A percentile compares a stretch with the other conserved stretches of the same genome.
phyloP scores from a whole-genome alignment of 495 filamentous ascomycete genomes.

The Xylaria venustula region DNA sequence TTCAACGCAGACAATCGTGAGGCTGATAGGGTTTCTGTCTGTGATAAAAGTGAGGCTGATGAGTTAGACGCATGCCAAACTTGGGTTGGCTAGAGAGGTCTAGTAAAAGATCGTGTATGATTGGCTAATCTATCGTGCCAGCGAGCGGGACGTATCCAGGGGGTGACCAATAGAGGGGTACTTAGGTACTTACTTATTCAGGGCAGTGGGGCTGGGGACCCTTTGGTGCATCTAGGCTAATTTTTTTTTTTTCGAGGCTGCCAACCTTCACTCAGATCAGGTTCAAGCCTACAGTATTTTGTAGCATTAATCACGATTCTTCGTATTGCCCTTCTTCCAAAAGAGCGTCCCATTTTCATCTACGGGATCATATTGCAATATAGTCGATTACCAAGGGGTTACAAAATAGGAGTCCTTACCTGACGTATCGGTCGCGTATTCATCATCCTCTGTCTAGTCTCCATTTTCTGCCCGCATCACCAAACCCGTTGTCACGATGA shows the following conservation, averaged over 20 bases:
- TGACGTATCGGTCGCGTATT: background rate
- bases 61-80: background rate
- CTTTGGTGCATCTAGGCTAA: conserved; percentile 7
- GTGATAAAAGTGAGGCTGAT: background rate
- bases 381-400: no score
- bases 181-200: no score
- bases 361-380: no score
- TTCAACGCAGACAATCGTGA: background rate
- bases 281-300: background rate
- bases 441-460: background rate
- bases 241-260: conserved; percentile 11
- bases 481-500: conserved; percentile 54
- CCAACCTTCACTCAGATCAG: background rate
- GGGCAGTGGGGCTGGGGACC: background rate
- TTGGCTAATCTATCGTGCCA: background rate
- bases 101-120: background rate
- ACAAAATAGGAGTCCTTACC: background rate
- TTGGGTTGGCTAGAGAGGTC: background rate
- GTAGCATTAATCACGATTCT: background rate
- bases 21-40: no score
- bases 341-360: background rate
- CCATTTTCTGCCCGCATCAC: background rate
- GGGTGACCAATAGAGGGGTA: no score
- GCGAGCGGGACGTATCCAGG: background rate
- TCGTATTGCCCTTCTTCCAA: background rate